Base-by-base conservation (phyloP, 495 filamentous ascomycete species). In the Hypoxylon crocopeplum region DNA sequence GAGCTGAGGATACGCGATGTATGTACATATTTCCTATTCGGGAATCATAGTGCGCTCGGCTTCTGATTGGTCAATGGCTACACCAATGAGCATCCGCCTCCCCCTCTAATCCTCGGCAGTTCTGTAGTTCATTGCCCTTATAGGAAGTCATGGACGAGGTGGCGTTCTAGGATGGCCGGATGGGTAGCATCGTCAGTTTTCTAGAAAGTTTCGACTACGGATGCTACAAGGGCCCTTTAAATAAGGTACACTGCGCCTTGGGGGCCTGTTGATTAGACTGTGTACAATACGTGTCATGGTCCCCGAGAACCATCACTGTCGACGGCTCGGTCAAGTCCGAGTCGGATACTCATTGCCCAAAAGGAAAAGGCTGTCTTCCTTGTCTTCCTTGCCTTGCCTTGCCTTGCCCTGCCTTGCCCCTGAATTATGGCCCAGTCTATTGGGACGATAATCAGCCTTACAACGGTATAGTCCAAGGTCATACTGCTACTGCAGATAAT, bases 361-460 rank as follows among this genome's bases (percentile, higher is more conserved):
- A n/a, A n/a, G n/a, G n/a, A n/a, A n/a, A n/a, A n/a, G n/a, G n/a
- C n/a, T n/a, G n/a, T n/a, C n/a, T n/a, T n/a, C n/a, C n/a, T n/a
- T n/a, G n/a, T n/a, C n/a, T n/a, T n/a, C n/a, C n/a, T n/a, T n/a
- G n/a, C n/a, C n/a, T n/a, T n/a, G n/a, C n/a, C n/a, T n/a, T n/a
- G n/a, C n/a, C n/a, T n/a, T n/a, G n/a, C n/a, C n/a, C n/a, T n/a
- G n/a, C n/a, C n/a, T n/a, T n/a, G n/a, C n/a, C n/a, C n/a, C n/a
- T n/a, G n/a, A n/a, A n/a, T n/a, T n/a, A n/a, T n/a, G n/a, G n/a
- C n/a, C n/a, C n/a, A n/a, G n/a, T n/a, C n/a, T n/a, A n/a, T n/a
- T n/a, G n/a, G n/a, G n/a, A n/a, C n/a, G n/a, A n/a, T 37, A 40
- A 12, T 56, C 41, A 57, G 59, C 59, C 59, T 63, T 57, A 48